Evolutionary conservation across 352 stramenopile species (phyloP).

Genomic region (Lagenidium giganteum): DNA sequence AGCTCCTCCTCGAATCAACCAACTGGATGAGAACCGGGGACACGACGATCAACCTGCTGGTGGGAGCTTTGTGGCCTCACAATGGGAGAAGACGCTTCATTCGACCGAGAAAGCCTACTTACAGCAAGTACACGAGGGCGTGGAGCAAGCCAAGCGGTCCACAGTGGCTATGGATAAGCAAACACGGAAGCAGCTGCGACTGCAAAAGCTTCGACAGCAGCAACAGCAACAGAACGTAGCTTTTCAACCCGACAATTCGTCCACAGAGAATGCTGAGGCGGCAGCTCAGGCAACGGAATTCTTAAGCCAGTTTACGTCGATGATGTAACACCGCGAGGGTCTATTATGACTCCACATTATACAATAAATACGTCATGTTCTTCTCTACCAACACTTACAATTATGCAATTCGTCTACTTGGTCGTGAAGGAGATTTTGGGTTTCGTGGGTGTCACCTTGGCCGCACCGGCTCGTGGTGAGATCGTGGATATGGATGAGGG

Average conservation of each 20-base stretch:
- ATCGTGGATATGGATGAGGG: conserved; percentile 20
- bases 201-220: conserved; percentile 55
- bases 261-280: conserved; percentile 22
- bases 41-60: background rate
- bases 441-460: too few species aligned
- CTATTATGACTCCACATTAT: background rate
- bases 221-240: conserved; percentile 14
- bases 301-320: conserved; percentile 40
- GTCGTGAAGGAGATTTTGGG: too few species aligned
- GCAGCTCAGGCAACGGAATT: conserved; percentile 55
- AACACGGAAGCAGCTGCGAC: conserved; percentile 53
- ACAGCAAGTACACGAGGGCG: conserved; percentile 54
- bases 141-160: conserved; percentile 34
- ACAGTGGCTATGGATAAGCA: conserved; percentile 24
- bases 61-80: conserved; percentile 71
- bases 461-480: background rate
- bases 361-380: conserved; percentile 14
- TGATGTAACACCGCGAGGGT: conserved; percentile 23
- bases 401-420: too few species aligned
- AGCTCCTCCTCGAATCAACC: conserved; percentile 1
- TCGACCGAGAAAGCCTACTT: conserved; percentile 54
- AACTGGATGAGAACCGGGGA: background rate
- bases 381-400: too few species aligned
- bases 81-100: conserved; percentile 78
- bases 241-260: background rate